Base-by-base conservation (phyloP, 2,329 filamentous ascomycete genomes). In the Colletotrichum caudatum region DNA sequence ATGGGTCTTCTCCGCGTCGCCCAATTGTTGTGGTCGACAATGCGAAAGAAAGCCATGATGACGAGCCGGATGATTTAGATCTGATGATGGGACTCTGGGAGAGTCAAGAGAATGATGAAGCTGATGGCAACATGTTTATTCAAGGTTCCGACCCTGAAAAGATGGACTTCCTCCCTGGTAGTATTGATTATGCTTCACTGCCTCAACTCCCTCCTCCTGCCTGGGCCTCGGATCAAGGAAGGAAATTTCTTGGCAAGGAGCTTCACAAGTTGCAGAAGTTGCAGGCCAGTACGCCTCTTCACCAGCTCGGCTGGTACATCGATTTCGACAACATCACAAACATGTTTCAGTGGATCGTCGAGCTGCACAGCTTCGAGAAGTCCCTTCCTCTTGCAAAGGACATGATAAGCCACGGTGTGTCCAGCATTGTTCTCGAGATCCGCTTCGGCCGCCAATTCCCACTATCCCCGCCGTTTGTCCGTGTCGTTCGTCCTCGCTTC, bases 281-380 rank as follows among this genome's bases (percentile, higher is more conserved):
- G 1, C 94, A 97, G 78, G 80, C 87, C 1, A 82, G 79, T 14
- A 89, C 86, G 1, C 87, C 89, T 0, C 78, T 89, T 1, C 86
- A 91, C 71, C 88, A 92, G 71, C 86, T 97, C 0, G 95, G 95
- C 20, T 97, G 94, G 94, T 94, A 94, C 77, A 90, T 97, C 66
- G 88, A 97, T 76, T 85, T 87, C 59, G 82, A 84, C 7, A 87
- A 89, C 61, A 84, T 95, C 48, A 87, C 83, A 29, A 97, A 95
- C 76, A 86, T 94, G 73, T 97, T 96, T 77, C 94, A 97, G 77
- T 97, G 94, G 94, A 94, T 97, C 70, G 90, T 97, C 7, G 93
- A 97, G 79, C 84, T 98, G 1, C 95, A 97, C 79, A 93, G 91
- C 54, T 97, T 97, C 76, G 91, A 94, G 33, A 74, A 82, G 0